A percentile compares a stretch with the other conserved stretches of the same genome.
Conservation (phyloP, 2,329 filamentous ascomycete species). For the Alternaria burnsii region DNA sequence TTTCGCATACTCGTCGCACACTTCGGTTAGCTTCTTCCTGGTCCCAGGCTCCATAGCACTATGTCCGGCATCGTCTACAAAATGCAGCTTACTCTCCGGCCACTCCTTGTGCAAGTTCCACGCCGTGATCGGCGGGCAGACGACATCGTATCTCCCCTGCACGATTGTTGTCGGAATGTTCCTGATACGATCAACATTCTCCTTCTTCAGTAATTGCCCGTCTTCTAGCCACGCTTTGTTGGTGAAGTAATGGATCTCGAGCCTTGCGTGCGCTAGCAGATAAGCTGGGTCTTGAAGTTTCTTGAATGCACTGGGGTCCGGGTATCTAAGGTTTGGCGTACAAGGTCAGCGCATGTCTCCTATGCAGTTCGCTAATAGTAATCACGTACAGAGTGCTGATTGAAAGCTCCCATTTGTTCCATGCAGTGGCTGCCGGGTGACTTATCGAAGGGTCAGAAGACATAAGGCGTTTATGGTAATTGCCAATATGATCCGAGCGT, state of each 20-base stretch:
- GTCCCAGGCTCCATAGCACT: constrained; percentile 40
- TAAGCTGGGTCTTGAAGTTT: constrained; percentile 44
- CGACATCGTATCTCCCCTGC: constrained; percentile 58
- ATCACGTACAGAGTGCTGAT: constrained; percentile 37
- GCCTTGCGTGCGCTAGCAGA: constrained; percentile 50
- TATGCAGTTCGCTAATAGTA: constrained; percentile 13
- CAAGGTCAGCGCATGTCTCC: background rate
- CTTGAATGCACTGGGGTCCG: constrained; percentile 11
- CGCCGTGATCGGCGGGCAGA: constrained; percentile 55
- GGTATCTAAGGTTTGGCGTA: constrained; percentile 41
- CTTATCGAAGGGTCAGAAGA: constrained; percentile 40
- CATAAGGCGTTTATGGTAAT: constrained; percentile 54
- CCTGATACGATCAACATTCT: constrained; percentile 48
- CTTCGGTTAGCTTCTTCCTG: constrained; percentile 34
- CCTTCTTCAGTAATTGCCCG: constrained; percentile 49
- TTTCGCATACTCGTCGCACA: constrained; percentile 35
- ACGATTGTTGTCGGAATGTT: constrained; percentile 54
- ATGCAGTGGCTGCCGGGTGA: constrained; percentile 46
- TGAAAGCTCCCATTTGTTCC: constrained; percentile 50
- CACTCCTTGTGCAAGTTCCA: constrained; percentile 56
- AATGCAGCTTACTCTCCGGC: constrained; percentile 45
- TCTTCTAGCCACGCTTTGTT: constrained; percentile 55
- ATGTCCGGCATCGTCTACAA: constrained; percentile 48
- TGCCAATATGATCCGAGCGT: constrained; percentile 46
- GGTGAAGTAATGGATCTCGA: constrained; percentile 56